Base-by-base conservation (phyloP, 345 rosid genomes). In the Eucalyptus camaldulensis region DNA sequence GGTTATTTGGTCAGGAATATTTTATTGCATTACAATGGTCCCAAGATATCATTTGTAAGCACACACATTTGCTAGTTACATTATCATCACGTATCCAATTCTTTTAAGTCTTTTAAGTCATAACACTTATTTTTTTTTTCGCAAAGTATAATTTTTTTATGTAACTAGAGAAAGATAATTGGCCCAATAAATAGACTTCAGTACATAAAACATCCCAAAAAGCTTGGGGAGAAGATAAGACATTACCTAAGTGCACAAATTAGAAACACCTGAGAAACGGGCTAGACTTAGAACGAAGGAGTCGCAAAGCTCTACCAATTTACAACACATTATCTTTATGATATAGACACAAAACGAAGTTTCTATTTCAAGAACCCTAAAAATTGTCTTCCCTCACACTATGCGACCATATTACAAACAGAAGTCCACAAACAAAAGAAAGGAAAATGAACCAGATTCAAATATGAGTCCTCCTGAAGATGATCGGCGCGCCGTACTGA, bases 401-500 rank as follows among this genome's bases (percentile, higher is more conserved):
- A 16, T 4, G 80, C 22, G 80, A 69, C 80, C 43, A 31, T 69
- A 7, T 69, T 31, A 16, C 80, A 33, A 31, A 69, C 13, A 33
- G 43, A 69, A 33, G 80, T 69, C 7, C 43, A 16, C 12, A 31
- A 31, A 69, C 43, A 31, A 69, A 62, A 62, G 37, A 14, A 62
- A 62, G 37, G 14, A 29, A 69, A 15, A 31, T 31, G 80, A 67
- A 8, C 40, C 80, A 31, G 43, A 31, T 15, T 69, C 80, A 69
- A 31, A 69, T 25, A 1, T 56, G 6, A 60, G 90, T 91, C 92
- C 89, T 94, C 49, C 69, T 90, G 17, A 97, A 91, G 62, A 97
- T 90, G 25, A 96, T 90, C 40, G 91, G 98, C 21, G 95, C 94
- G n/a, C 98, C 98, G 31, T 93, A 86, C 87, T 92, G 97, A 67